Conservation (phyloP, 2,329 filamentous ascomycete species). For the Leptographium wingfieldii region DNA sequence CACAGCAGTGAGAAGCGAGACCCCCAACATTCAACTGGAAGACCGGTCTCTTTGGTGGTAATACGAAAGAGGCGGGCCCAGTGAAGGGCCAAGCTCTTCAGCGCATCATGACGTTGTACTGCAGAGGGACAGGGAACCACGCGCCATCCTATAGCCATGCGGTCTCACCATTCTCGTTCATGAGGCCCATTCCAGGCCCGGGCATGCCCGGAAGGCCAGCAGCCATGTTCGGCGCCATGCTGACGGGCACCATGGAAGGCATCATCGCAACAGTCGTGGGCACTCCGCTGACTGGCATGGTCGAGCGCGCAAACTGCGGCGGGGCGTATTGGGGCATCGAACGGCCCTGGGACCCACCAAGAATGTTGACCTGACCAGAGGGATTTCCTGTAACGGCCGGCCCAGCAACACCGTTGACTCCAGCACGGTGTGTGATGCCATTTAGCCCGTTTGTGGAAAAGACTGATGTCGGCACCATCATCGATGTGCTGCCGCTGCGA, state of each 20-base stretch:
- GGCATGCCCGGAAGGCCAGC: conserved; percentile 9
- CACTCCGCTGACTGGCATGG: conserved; percentile 4
- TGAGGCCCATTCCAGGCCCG: conserved; percentile 9
- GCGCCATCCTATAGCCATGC: conserved; percentile 14
- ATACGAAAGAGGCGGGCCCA: neutral
- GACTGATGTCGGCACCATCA: conserved; percentile 19
- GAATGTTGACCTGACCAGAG: neutral
- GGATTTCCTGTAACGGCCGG: neutral
- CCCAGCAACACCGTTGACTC: conserved; percentile 11
- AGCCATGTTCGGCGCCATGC: conserved; percentile 7
- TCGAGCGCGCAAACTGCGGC: conserved; percentile 9
- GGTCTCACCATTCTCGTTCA: conserved; percentile 16
- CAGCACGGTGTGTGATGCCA: conserved; percentile 15
- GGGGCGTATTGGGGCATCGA: conserved; percentile 10
- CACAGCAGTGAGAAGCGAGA: neutral
- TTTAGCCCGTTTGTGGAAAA: conserved; percentile 21
- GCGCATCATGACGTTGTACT: conserved; percentile 4
- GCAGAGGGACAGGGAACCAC: conserved; percentile 7
- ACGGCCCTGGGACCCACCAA: conserved; percentile 1
- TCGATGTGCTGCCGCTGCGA: conserved; percentile 28
- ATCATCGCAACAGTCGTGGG: conserved; percentile 2
- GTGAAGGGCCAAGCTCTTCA: neutral
- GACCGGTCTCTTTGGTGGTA: neutral
- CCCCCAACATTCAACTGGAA: neutral
- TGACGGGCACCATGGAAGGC: conserved; percentile 6